Conservation (phyloP, 495 filamentous ascomycete species). For the Tuber brumale region DNA sequence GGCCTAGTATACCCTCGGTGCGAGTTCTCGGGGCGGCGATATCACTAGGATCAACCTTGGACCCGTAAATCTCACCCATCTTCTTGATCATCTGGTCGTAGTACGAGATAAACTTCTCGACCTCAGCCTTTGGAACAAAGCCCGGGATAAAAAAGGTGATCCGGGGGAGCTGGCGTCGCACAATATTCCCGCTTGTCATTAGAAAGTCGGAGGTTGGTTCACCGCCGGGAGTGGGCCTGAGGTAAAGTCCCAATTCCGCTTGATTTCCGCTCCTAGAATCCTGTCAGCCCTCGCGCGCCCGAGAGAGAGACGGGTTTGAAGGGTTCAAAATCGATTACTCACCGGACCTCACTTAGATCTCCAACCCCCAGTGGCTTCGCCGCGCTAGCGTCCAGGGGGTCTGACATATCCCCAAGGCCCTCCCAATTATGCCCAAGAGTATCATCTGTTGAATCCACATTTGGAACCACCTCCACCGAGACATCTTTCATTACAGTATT, state of each 20-base stretch:
- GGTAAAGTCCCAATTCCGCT: conserved; percentile 29
- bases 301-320: not conserved
- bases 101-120: conserved; percentile 12
- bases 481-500: conserved; percentile 9
- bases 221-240: conserved; percentile 31
- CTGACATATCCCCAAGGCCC: conserved; percentile 13
- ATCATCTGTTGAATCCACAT: conserved; percentile 13
- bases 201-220: conserved; percentile 34
- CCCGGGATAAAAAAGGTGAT: conserved; percentile 27
- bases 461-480: not conserved
- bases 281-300: conserved; percentile 13
- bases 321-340: conserved; percentile 10
- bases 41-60: not conserved
- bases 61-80: not conserved
- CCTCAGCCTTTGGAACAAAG: conserved; percentile 19
- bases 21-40: conserved; percentile 12
- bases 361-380: conserved; percentile 28
- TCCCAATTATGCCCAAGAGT: conserved; percentile 18
- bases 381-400: conserved; percentile 31
- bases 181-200: conserved; percentile 21
- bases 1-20: conserved; percentile 15
- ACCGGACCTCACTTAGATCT: conserved; percentile 39
- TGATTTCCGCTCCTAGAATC: conserved; percentile 6
- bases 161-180: conserved; percentile 12
- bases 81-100: conserved; percentile 21